Base-by-base conservation (phyloP, 208 protist genomes). In the Trypanosoma melophagium region DNA sequence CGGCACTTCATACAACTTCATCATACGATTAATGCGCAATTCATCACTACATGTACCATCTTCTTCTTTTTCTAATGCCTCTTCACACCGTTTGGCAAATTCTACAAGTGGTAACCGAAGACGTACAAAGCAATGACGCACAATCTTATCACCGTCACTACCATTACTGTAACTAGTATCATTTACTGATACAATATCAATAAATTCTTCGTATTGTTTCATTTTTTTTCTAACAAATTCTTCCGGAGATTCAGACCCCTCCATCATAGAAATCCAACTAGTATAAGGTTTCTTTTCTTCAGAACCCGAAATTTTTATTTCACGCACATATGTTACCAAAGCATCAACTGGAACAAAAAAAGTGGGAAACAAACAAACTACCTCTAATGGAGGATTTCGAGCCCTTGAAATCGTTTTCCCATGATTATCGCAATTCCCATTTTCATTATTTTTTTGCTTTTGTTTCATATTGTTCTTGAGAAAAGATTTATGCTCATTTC, bases 311-410 rank as follows among this genome's bases (percentile, higher is more conserved):
- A 16, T 59, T 8, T 3, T 1, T 19, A n/a, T 16, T 31, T 52
- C 22, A 17, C 51, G 5, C 3, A 67, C 4, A 4, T 60, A 8
- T 14, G 14, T 24, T 17, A 54, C 8, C 8, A 93, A 69, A 0
- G 83, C 74, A 24, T 69, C 66, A 21, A 90, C 60, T 35, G 87
- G 81, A 3, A 93, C 71, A 67, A 82, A 78, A 58, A 84, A 93
- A 21, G 55, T 60, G 2, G 87, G 87, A 69, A 89, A 87, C n/a
- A 74, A 47, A 31, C 57, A 17, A 51, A 65, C 55, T 13, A 86
- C 55, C 28, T 66, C 69, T 2, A n/a, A 7, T 19, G 61, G 59
- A 24, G 42, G 62, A 24, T 22, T 31, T 38, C 10, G 4, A 8
- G n/a, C 16, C 14, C 13, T 31, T 31, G 35, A n/a, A 49, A 38